A percentile compares a stretch with the other conserved stretches of the same genome.
Evolutionary conservation across 768 basidiomycete genomes (phyloP).

Genomic region (Lyophyllum decastes): DNA sequence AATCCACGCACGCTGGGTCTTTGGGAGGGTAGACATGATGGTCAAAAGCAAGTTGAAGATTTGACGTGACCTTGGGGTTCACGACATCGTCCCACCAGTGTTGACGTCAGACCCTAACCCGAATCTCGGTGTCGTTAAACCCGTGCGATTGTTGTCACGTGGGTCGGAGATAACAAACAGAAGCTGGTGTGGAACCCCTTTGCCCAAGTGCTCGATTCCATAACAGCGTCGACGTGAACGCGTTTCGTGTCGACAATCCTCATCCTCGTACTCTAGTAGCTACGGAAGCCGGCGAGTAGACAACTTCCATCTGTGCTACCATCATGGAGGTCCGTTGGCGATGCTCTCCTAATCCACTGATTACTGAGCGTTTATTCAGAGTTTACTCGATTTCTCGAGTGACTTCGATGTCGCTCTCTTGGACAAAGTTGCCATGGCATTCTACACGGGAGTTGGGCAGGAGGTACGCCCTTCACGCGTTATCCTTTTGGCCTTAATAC

Average conservation of each 20-base stretch:
- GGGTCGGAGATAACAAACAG: conserved; percentile 21
- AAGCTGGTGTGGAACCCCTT: conserved; percentile 36
- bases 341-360: conserved; percentile 13
- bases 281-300: conserved; percentile 14
- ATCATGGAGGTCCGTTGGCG: conserved; percentile 50
- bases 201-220: conserved; percentile 37
- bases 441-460: conserved; percentile 73
- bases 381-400: conserved; percentile 88
- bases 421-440: conserved; percentile 91
- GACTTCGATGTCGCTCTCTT: conserved; percentile 92
- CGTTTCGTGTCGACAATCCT: conserved; percentile 10
- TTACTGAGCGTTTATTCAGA: conserved; percentile 45
- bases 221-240: conserved; percentile 13
- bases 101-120: conserved; percentile 12
- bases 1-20: conserved; percentile 42
- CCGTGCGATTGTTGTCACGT: conserved; percentile 23
- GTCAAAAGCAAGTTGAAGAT: background rate
- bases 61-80: background rate
- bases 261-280: background rate
- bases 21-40: conserved; percentile 24
- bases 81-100: background rate
- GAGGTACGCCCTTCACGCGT: conserved; percentile 57
- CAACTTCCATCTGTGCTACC: conserved; percentile 16
- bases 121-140: background rate
- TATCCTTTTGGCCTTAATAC: conserved; percentile 7